Base-by-base conservation (phyloP, 208 protist genomes). In the Leishmania tropica region DNA sequence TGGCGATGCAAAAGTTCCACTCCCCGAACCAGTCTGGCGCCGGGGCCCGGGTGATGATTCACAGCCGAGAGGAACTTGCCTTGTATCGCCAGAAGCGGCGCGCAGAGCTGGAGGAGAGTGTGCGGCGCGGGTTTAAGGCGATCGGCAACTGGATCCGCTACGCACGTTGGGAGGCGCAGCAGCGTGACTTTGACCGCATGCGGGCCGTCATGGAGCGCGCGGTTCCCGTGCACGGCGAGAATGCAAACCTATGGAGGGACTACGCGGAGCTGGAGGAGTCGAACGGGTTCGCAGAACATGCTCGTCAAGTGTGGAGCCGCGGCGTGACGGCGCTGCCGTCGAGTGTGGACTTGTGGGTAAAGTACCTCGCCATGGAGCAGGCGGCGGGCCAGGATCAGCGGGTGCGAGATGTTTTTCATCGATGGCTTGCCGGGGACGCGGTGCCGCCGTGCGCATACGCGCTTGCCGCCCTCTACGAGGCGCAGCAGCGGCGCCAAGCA, bases 201-300 rank as follows among this genome's bases (percentile, higher is more conserved):
- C 93, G 99, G 0, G 97, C 89, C 31, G 91, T 99, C 21, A 98
- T 98, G 83, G 99, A 99, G 93, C 89, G 99, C 35, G 97, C 98
- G 0, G 85, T 93, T 28, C 62, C 79, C n/a, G 86, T 96, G n/a
- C 95, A 99, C 83, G 95, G 98, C 53, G 87, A 91, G 24, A 96
- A 99, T 80, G 56, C 89, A 19, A 92, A 86, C 21, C 35, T 99
- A 15, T 99, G 97, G 97, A 86, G 99, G 19, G 96, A 98, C 68
- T 99, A 99, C 87, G 99, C 99, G 1, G 99, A 99, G 84, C 98
- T 99, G 92, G 99, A 99, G 90, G 99, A 98, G 96, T 78, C 90
- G 71, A 88, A 99, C 87, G 96, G 97, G 42, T 97, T 98, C 78
- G 86, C 99, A n/a, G 99, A 99, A 83, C 92, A 98, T 62, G 99